Conservation (phyloP, 495 filamentous ascomycete genomes). For the Podospora anserina region DNA sequence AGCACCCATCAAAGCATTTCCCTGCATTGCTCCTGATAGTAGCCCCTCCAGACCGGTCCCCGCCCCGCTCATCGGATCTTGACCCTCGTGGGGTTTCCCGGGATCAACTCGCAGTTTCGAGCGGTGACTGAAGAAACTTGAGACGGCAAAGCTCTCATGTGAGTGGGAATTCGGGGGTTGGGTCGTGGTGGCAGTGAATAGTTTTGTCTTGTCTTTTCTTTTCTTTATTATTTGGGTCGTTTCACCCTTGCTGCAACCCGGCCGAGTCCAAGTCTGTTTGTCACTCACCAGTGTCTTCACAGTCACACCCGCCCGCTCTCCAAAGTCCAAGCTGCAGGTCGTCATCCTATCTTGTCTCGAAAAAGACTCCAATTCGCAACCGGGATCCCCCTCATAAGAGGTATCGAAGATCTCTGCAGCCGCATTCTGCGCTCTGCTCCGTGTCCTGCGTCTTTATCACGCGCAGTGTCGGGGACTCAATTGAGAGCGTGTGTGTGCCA, state of each 20-base stretch:
- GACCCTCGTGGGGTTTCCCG: background rate
- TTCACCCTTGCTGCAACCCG: background rate
- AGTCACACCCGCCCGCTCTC: background rate
- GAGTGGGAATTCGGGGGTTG: constrained; percentile 1
- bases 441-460: background rate
- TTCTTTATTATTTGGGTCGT: background rate
- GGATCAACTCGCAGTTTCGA: background rate
- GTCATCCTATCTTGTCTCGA: background rate
- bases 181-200: background rate
- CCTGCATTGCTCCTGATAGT: background rate
- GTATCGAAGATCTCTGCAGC: background rate
- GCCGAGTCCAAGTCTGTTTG: background rate
- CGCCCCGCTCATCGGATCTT: constrained; percentile 3
- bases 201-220: background rate
- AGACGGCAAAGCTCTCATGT: constrained; percentile 6
- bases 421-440: background rate
- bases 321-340: background rate
- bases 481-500: background rate
- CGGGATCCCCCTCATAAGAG: background rate
- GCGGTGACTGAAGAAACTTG: constrained; percentile 3
- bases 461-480: background rate
- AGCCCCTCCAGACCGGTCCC: constrained; percentile 2
- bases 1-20: background rate
- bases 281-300: background rate
- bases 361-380: background rate